phyloP scores from a whole-genome alignment of 306 rosid genomes.

The Leucaena leucocephala region DNA sequence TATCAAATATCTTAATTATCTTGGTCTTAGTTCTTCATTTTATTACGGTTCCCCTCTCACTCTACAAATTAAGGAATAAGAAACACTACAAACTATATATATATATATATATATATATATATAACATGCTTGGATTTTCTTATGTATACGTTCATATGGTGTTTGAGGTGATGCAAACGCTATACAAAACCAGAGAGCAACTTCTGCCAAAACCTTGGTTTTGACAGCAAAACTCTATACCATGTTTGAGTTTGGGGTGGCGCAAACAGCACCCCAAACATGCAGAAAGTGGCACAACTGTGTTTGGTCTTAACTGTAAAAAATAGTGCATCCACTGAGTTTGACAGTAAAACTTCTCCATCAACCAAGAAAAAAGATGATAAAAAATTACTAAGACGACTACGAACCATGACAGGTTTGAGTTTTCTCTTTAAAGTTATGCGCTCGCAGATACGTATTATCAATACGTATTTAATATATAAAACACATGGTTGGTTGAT shows the following conservation, averaged over 20 bases:
- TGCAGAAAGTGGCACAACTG: neutral
- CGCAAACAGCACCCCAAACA: too few relatives aligned
- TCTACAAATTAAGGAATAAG: too few relatives aligned
- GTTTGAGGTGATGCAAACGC: too few relatives aligned
- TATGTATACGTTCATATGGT: too few relatives aligned
- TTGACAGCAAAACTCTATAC: neutral
- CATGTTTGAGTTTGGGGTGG: neutral
- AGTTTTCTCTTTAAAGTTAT: neutral
- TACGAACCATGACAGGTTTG: neutral
- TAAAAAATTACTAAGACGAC: neutral
- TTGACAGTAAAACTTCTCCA: neutral
- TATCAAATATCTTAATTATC: too few relatives aligned
- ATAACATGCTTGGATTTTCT: too few relatives aligned
- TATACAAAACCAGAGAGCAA: too few relatives aligned
- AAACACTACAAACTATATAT: too few relatives aligned
- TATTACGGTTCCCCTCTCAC: too few relatives aligned
- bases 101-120: too few relatives aligned
- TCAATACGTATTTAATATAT: neutral
- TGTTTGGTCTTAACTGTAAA: neutral
- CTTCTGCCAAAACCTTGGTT: neutral
- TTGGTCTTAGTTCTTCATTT: too few relatives aligned
- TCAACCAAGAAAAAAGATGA: neutral
- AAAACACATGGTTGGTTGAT: too few relatives aligned
- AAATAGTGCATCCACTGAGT: neutral
- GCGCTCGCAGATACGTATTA: neutral